Base-by-base conservation (phyloP, 2,329 filamentous ascomycete genomes). In the Stemphylium vesicarium region DNA sequence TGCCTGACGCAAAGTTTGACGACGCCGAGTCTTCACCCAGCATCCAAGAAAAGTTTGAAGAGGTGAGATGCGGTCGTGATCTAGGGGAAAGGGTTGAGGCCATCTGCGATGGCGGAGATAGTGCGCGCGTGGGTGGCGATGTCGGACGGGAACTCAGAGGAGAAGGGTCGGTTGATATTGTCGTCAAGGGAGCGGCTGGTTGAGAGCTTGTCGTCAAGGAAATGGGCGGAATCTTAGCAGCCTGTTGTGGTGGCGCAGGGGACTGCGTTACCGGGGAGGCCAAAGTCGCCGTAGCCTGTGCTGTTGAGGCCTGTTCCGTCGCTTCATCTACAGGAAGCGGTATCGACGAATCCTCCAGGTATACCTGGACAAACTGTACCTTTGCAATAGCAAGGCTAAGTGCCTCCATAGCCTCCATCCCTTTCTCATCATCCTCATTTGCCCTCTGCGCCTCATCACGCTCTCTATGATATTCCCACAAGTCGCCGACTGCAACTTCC, bases 11-110 rank as follows among this genome's bases (percentile, higher is more conserved):
- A 37, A 77, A 75, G 38, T 70, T 66, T 18, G 69, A 72, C 20
- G 70, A 63, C 15, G 61, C 61, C 8, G 68, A 69, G n/a, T 74
- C 74, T 33, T 74, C 69, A 13, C 72, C 73, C 4, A 92, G 80
- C 88, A 92, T 92, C 88, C 88, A 92, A 1, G 89, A 87, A 72
- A 91, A 92, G 4, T 87, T 89, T 7, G 89, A 91, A 62, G 90
- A 88, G 1, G 88, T 88, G 31, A 92, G 80, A 0, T 82, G 85
- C 3, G 88, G 89, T 18, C 88, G 82, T 16, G 85, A 61, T n/a
- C 66, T 83, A 76, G 39, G 66, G 7, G 66, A 68, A 15, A 74
- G 60, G 72, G 76, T 63, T 3, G 62, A 56, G 9, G 62, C 50
- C n/a, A 57, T 49, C 24, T 63, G 50, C 5, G 61, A 53, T 40